Base-by-base conservation (phyloP, 768 basidiomycete species). In the Phaffia australis region DNA sequence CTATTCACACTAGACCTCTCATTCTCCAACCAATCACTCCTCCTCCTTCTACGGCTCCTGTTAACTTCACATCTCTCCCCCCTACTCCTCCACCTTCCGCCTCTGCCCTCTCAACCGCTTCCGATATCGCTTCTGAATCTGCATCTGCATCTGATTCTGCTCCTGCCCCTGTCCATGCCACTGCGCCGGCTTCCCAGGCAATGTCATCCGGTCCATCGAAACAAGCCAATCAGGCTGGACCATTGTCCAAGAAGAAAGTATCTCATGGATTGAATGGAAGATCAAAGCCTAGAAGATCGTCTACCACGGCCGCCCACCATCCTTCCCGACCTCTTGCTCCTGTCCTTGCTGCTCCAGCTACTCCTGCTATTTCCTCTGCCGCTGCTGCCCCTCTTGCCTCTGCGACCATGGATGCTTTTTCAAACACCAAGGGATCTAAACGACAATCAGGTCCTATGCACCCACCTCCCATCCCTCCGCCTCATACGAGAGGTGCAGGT, bases 261-360 rank as follows among this genome's bases (percentile, higher is more conserved):
- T 23, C 18, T 19, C 15, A 23, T 49, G 47, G 59, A 9, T 21
- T 23, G 32, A 9, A 18, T 21, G 19, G 11, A 60, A 48, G 3
- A 46, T 46, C 59, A 47, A 48, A 49, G 48, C 59, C n/a, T 48
- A 46, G 29, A 32, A 25, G 56, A 27, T 32, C 56, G 23, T 56
- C 56, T 7, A 59, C 32, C 29, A 32, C 15, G 16, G 23, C 18
- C 59, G 59, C 46, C 3, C n/a, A 46, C n/a, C 47, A 48, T 46
- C 46, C 59, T 3, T 27, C 42, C 8, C 59, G 46, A 16, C 16
- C 23, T 25, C 7, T 49, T 16, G 9, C 47, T 46, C 1, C 59
- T 2, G 59, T 46, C 2, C 1, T 46, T 25, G 59, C 46, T 27
- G 56, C 56, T 23, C 29, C 56, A 6, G 29, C 19, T 2, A 18